A percentile compares a stretch with the other conserved stretches of the same genome.
Conservation (phyloP, 2,329 filamentous ascomycete genomes). For the Paraphoma sp. region DNA sequence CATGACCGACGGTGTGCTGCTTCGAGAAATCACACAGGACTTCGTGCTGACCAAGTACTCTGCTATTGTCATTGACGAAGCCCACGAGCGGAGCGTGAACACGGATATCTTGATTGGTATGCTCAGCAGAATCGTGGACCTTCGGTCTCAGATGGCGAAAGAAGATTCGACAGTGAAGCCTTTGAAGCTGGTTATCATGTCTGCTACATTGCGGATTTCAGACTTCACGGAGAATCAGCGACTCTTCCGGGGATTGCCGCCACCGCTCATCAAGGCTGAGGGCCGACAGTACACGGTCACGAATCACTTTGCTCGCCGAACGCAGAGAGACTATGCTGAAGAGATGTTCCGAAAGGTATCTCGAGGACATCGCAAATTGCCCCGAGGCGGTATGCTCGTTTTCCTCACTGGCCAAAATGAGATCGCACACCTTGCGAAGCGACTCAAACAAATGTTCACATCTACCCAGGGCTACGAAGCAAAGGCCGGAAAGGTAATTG, state of each 20-base stretch:
- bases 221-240: slow-evolving; percentile 86
- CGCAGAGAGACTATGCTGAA: slow-evolving; percentile 85
- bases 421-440: slow-evolving; percentile 82
- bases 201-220: slow-evolving; percentile 87
- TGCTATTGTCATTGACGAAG: slow-evolving; percentile 92
- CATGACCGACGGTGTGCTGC: slow-evolving; percentile 96
- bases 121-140: slow-evolving; percentile 88
- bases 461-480: slow-evolving; percentile 55
- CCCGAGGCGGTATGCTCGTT: slow-evolving; percentile 87
- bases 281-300: slow-evolving; percentile 92
- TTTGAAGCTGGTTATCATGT: slow-evolving; percentile 97
- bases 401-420: slow-evolving; percentile 95
- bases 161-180: slow-evolving; percentile 75
- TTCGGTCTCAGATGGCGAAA: slow-evolving; percentile 75
- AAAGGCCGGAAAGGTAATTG: slow-evolving; percentile 71
- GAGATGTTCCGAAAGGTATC: slow-evolving; percentile 88
- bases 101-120: slow-evolving; percentile 98
- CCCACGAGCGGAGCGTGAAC: slow-evolving; percentile 95
- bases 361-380: slow-evolving; percentile 86
- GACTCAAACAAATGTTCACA: slow-evolving; percentile 72
- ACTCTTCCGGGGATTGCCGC: slow-evolving; percentile 75
- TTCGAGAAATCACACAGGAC: slow-evolving; percentile 90
- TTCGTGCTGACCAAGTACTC: slow-evolving; percentile 90
- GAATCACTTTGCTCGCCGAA: slow-evolving; percentile 84
- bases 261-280: slow-evolving; percentile 87